Evolutionary conservation across 2,329 filamentous ascomycete genomes (phyloP).

Genomic region (Colletotrichum sojae): DNA sequence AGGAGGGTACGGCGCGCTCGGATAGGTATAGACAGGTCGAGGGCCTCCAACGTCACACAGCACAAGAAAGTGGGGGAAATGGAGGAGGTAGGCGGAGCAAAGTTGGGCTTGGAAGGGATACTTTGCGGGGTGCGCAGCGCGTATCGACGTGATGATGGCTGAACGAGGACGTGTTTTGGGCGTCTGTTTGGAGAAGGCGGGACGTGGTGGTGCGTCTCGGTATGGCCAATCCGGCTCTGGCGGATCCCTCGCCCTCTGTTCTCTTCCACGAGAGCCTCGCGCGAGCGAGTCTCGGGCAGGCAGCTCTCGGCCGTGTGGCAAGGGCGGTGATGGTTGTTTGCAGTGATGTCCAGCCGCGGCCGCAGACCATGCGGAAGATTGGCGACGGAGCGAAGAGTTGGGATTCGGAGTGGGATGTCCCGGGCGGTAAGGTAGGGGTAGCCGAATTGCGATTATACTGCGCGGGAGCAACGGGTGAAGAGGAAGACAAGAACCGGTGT

Average conservation of each 20-base stretch:
- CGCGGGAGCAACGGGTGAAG: conserved; percentile 20
- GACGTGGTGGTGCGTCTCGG: neutral
- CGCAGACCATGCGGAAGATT: conserved; percentile 27
- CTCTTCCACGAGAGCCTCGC: conserved; percentile 29
- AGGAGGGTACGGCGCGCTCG: conserved; percentile 44
- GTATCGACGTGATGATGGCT: conserved; percentile 28
- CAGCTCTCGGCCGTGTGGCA: neutral
- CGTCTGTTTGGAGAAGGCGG: conserved; percentile 12
- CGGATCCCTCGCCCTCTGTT: conserved; percentile 14
- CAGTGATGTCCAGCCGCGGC: conserved; percentile 16
- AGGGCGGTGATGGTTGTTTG: conserved; percentile 22
- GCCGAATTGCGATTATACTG: conserved; percentile 2
- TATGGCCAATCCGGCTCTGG: conserved; percentile 11
- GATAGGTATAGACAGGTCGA: conserved; percentile 42
- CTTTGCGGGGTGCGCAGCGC: conserved; percentile 36
- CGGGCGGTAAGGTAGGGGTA: conserved; percentile 24
- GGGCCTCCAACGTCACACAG: conserved; percentile 50
- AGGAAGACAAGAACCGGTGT: conserved; percentile 22
- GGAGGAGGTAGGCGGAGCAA: conserved; percentile 39
- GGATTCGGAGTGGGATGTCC: conserved; percentile 33
- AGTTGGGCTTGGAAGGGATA: conserved; percentile 33
- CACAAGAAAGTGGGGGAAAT: conserved; percentile 48
- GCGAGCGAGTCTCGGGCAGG: conserved; percentile 21
- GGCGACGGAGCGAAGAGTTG: conserved; percentile 27
- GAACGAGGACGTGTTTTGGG: conserved; percentile 11